A percentile compares a stretch with the other conserved stretches of the same genome.
Evolutionary conservation across 768 basidiomycete genomes (phyloP).

Genomic region (button mushroom (Agaricus bisporus)): DNA sequence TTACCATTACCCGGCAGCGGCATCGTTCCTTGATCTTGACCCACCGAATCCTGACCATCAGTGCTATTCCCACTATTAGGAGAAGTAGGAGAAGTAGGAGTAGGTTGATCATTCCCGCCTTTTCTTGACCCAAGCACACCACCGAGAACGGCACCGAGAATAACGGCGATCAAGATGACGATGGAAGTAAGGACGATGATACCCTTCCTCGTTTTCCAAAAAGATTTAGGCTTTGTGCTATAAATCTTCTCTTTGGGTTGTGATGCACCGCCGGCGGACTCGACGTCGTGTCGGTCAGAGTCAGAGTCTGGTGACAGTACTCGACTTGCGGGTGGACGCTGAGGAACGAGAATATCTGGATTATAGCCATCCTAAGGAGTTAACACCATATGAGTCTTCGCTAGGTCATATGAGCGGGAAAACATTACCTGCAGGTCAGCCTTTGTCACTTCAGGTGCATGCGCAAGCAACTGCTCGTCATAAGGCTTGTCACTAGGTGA

Average conservation of each 20-base stretch:
- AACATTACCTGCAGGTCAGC: constrained; percentile 6
- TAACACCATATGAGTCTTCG: background rate
- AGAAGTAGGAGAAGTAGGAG: background rate
- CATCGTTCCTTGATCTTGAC: too few species aligned
- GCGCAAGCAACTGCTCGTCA: constrained; percentile 2
- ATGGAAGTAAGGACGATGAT: constrained; percentile 14
- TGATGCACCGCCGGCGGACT: background rate
- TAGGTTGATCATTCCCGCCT: background rate
- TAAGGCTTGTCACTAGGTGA: background rate
- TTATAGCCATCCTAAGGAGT: constrained; percentile 20
- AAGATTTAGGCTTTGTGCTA: constrained; percentile 26
- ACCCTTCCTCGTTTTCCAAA: constrained; percentile 44
- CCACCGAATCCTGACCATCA: background rate
- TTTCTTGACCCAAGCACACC: constrained; percentile 46
- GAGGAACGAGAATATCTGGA: constrained; percentile 16
- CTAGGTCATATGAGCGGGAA: too few species aligned
- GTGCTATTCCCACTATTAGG: background rate
- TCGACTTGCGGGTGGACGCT: constrained; percentile 1
- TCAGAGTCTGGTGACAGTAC: constrained; percentile 13
- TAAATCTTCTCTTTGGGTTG: constrained; percentile 18
- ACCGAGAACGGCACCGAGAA: constrained; percentile 47
- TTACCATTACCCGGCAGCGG: too few species aligned
- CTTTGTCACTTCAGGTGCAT: constrained; percentile 4
- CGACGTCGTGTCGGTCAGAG: constrained; percentile 3
- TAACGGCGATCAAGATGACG: constrained; percentile 16